These are phyloP conservation scores for Basidioascus undulatus DNA, from an alignment of 768 basidiomycete species.

Conservation along the genomic window DNA sequence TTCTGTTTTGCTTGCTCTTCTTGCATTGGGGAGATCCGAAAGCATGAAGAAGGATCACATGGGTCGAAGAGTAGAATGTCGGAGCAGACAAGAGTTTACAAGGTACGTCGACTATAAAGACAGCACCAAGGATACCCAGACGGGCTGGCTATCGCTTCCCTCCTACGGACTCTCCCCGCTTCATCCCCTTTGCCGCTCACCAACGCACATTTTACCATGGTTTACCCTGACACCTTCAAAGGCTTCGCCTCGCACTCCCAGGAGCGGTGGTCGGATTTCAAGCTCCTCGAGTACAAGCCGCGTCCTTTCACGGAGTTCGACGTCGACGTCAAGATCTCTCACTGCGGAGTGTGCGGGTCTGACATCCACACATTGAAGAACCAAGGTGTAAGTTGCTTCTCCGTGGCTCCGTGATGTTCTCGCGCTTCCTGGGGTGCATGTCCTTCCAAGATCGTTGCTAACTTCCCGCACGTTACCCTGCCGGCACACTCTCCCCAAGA, in stretches of 20 bases:
- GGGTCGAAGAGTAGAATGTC: too few relatives aligned
- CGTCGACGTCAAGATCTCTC: constrained; percentile 1
- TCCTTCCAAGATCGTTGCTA: background rate
- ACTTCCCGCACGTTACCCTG: background rate
- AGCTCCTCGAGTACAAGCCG: constrained; percentile 1
- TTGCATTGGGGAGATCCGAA: too few relatives aligned
- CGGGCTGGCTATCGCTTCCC: too few relatives aligned
- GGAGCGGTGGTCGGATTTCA: background rate
- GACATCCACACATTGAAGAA: background rate
- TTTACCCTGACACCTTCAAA: background rate
- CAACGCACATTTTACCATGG: background rate
- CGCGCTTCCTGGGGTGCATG: too few relatives aligned
- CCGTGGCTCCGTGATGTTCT: too few relatives aligned
- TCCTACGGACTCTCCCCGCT: background rate
- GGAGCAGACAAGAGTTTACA: too few relatives aligned
- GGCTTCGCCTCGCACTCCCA: background rate
- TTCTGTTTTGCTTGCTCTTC: too few relatives aligned
- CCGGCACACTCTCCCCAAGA: background rate
- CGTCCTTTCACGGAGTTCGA: background rate
- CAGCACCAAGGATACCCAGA: too few relatives aligned
- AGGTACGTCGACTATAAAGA: too few relatives aligned
- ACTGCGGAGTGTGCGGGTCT: constrained; percentile 2
- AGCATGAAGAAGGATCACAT: too few relatives aligned
- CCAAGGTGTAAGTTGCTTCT: background rate
- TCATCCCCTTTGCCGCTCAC: background rate